Evolutionary conservation across 495 filamentous ascomycete species (phyloP).

Genomic region (Thermothielavioides terrestris): DNA sequence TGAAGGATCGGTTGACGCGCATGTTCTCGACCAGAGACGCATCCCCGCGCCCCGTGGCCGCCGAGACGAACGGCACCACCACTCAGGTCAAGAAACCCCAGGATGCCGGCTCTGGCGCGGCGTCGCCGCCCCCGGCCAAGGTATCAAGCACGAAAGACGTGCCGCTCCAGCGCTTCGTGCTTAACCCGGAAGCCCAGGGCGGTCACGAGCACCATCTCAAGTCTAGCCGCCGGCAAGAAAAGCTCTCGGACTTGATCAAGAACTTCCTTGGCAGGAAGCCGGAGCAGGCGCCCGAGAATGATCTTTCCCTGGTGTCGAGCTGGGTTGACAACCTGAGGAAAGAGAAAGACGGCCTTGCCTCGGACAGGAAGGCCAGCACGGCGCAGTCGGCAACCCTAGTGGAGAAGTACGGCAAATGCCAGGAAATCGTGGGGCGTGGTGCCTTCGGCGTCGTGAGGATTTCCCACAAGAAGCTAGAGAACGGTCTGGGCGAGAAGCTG

Average conservation of each 20-base stretch:
- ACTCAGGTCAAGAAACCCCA: slow-evolving; percentile 3
- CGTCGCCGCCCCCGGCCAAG: slow-evolving; percentile 17
- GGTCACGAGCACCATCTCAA: slow-evolving; percentile 82
- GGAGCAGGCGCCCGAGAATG: slow-evolving; percentile 65
- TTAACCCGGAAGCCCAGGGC: slow-evolving; percentile 38
- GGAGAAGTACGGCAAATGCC: slow-evolving; percentile 98
- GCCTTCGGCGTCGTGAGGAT: slow-evolving; percentile 97
- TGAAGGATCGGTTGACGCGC: slow-evolving; percentile 42
- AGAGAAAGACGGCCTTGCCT: slow-evolving; percentile 64
- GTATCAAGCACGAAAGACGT: slow-evolving; percentile 19
- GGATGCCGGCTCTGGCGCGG: slow-evolving; percentile 1
- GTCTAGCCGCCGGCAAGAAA: slow-evolving; percentile 84
- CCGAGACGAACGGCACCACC: slow-evolving; percentile 16
- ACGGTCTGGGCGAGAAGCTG: slow-evolving; percentile 75
- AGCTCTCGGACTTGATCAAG: slow-evolving; percentile 84
- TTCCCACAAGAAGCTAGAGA: slow-evolving; percentile 90
- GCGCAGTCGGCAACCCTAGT: slow-evolving; percentile 75
- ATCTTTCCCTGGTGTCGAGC: slow-evolving; percentile 84
- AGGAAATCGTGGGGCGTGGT: slow-evolving; percentile 94
- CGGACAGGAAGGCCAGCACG: slow-evolving; percentile 67
- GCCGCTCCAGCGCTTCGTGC: slow-evolving; percentile 35
- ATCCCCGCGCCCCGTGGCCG: slow-evolving; percentile 14
- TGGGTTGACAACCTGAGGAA: slow-evolving; percentile 92
- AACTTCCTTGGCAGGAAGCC: slow-evolving; percentile 71
- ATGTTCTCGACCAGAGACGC: slow-evolving; percentile 44